phyloP scores from a whole-genome alignment of 352 stramenopile genomes.

The Globisporangium cystogenes region DNA sequence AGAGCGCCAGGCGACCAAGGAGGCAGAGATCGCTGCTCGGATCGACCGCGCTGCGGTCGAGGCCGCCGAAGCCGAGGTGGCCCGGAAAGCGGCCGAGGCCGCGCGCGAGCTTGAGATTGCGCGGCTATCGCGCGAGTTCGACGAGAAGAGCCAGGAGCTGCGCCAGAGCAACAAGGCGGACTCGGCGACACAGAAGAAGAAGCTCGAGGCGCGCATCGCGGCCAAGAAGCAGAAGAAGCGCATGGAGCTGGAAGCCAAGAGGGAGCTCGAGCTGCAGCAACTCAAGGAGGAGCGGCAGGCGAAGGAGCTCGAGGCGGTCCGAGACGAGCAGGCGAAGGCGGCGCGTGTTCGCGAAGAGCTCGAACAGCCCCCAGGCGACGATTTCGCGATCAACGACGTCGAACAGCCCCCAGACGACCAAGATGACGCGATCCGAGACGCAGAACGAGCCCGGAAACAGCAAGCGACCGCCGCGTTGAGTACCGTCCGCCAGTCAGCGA shows the following conservation, averaged over 20 bases:
- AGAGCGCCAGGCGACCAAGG: conserved; percentile 41
- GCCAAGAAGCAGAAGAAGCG: conserved; percentile 77
- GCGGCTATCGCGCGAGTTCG: conserved; percentile 57
- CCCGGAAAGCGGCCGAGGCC: conserved; percentile 38
- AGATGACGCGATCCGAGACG: neutral
- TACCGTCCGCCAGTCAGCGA: conserved; percentile 26
- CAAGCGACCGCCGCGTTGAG: neutral
- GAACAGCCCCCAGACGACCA: neutral
- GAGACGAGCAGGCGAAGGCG: conserved; percentile 25
- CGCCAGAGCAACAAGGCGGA: conserved; percentile 52
- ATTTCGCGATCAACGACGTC: neutral
- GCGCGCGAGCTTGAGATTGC: conserved; percentile 44
- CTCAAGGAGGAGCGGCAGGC: conserved; percentile 38
- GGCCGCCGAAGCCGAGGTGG: conserved; percentile 28
- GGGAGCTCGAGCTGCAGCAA: conserved; percentile 42
- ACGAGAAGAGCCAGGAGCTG: conserved; percentile 55
- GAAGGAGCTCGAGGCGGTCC: conserved; percentile 30
- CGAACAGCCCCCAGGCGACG: too few species aligned
- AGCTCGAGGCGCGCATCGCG: conserved; percentile 63
- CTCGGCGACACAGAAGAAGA: conserved; percentile 51
- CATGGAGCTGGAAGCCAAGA: conserved; percentile 65
- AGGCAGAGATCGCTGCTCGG: conserved; percentile 30
- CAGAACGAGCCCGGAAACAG: neutral
- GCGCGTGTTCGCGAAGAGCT: conserved; percentile 17
- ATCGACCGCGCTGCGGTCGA: conserved; percentile 33